phyloP scores from a whole-genome alignment of 2,329 filamentous ascomycete species.

The Metarhizium guizhouense region DNA sequence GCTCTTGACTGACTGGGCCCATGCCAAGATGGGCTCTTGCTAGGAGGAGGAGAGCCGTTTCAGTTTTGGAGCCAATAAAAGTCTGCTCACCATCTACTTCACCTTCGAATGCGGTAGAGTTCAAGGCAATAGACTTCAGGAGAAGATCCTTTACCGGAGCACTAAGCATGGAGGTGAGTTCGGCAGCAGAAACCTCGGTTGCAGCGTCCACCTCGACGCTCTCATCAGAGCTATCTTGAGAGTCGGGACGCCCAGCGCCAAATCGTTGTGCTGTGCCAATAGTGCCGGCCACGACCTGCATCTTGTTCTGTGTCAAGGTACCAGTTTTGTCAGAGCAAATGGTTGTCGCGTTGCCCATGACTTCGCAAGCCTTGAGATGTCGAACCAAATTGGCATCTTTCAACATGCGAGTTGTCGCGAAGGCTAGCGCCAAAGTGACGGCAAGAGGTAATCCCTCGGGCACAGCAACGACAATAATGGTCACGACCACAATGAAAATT shows the following conservation, averaged over 20 bases:
- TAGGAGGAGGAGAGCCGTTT: conserved; percentile 64
- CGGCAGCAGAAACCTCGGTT: conserved; percentile 32
- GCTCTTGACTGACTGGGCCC: conserved; percentile 54
- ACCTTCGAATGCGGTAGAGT: conserved; percentile 70
- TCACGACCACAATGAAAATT: conserved; percentile 71
- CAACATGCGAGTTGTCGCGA: conserved; percentile 69
- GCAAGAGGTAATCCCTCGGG: conserved; percentile 70
- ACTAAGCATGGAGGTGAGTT: conserved; percentile 38
- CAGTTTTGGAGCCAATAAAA: conserved; percentile 72
- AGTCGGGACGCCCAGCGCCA: conserved; percentile 28
- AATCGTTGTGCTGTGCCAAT: conserved; percentile 49
- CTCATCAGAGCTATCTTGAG: conserved; percentile 13
- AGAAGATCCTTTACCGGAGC: conserved; percentile 42
- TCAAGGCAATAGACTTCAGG: conserved; percentile 51
- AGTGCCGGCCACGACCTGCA: conserved; percentile 55
- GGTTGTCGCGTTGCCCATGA: conserved; percentile 70
- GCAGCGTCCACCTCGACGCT: conserved; percentile 17
- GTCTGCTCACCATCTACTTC: conserved; percentile 56
- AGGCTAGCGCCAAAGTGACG: conserved; percentile 68
- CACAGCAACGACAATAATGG: conserved; percentile 72
- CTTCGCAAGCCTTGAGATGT: conserved; percentile 68
- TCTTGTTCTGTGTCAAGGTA: conserved; percentile 59
- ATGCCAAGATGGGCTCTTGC: conserved; percentile 59
- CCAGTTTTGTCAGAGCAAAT: conserved; percentile 63
- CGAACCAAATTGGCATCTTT: conserved; percentile 71